Evolutionary conservation across 768 basidiomycete genomes (phyloP).

Genomic region (Termitomyces sp.): DNA sequence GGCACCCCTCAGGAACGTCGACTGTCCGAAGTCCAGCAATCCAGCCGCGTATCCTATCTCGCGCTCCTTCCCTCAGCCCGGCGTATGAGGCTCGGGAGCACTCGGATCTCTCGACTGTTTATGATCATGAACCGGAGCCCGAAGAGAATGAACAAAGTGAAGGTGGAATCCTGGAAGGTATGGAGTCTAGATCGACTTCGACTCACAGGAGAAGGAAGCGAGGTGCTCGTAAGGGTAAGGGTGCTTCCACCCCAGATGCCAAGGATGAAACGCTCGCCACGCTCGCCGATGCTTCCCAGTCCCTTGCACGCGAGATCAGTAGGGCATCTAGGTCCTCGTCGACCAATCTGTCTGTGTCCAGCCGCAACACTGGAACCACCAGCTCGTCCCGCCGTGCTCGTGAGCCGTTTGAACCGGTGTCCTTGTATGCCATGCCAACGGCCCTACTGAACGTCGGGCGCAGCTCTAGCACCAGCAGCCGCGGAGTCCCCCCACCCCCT

Average conservation of each 20-base stretch:
- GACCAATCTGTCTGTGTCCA: conserved; percentile 25
- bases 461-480: conserved; percentile 15
- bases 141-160: conserved; percentile 37
- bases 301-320: conserved; percentile 80
- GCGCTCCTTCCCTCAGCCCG: conserved; percentile 58
- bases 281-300: conserved; percentile 76
- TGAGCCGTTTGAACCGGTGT: conserved; percentile 37
- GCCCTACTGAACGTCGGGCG: conserved; percentile 22
- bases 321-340: conserved; percentile 50
- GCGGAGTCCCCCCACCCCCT: conserved; percentile 13
- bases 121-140: conserved; percentile 43
- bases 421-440: conserved; percentile 37
- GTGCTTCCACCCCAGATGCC: conserved; percentile 32
- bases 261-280: conserved; percentile 58
- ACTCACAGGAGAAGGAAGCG: conserved; percentile 79
- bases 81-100: conserved; percentile 37
- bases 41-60: conserved; percentile 51
- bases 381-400: conserved; percentile 20
- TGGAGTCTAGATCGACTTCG: conserved; percentile 58
- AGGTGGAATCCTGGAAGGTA: conserved; percentile 27
- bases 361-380: conserved; percentile 17
- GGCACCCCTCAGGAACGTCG: conserved; percentile 47
- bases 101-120: conserved; percentile 47
- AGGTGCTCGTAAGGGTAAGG: conserved; percentile 80
- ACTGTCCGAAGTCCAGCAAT: conserved; percentile 48